A percentile compares a stretch with the other conserved stretches of the same genome.
These are phyloP conservation scores for Thinopyrum elongatum DNA, from an alignment of 176 grass and related monocot species.

Conservation along the genomic window DNA sequence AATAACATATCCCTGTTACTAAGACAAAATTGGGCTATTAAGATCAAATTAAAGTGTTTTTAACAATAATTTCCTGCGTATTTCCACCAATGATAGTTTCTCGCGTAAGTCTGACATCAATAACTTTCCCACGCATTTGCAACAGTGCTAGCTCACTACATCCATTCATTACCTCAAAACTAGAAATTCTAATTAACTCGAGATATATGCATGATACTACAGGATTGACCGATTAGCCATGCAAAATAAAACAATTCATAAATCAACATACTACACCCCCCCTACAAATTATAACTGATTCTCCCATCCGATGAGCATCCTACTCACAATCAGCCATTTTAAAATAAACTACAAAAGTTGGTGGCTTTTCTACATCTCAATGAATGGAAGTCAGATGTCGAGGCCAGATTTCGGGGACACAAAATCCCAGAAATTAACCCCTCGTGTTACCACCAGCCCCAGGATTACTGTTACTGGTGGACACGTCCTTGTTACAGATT, in stretches of 20 bases:
- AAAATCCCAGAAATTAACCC: too few relatives aligned
- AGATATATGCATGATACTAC: not conserved
- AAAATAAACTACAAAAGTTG: not conserved
- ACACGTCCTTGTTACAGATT: too few relatives aligned
- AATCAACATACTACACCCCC: not conserved
- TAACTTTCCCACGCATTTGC: not conserved
- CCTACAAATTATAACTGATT: not conserved
- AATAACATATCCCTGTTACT: not conserved
- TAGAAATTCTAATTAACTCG: not conserved
- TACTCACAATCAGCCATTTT: not conserved
- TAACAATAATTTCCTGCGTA: not conserved
- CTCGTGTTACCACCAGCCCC: too few relatives aligned
- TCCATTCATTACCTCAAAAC: not conserved
- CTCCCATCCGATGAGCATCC: not conserved
- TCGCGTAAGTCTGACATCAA: not conserved
- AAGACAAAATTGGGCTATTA: constrained; percentile 8
- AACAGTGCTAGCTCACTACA: not conserved
- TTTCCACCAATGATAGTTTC: not conserved
- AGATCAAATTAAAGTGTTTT: not conserved
- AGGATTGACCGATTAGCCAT: not conserved
- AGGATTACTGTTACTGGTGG: too few relatives aligned
- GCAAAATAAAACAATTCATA: not conserved
- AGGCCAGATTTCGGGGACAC: too few relatives aligned
- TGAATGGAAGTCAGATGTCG: not conserved
- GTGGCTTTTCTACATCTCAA: not conserved